Percentiles rank a stretch among this genome's conserved stretches.
Evolutionary conservation across 495 filamentous ascomycete genomes (phyloP).

Genomic region (Penicillium psychrofluorescens): DNA sequence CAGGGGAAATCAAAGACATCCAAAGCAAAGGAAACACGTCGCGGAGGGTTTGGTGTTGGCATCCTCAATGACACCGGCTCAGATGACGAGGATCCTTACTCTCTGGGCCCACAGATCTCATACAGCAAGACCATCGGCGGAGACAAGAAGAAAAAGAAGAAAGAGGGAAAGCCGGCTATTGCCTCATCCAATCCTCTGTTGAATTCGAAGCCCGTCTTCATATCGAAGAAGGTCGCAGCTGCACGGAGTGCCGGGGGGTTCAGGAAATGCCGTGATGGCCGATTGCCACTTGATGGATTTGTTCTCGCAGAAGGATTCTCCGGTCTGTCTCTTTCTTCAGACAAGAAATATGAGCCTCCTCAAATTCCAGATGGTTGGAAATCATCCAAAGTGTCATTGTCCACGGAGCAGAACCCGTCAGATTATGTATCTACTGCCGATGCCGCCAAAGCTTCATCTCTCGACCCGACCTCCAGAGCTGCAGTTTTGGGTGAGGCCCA

Average conservation of each 20-base stretch:
- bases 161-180: constrained; percentile 29
- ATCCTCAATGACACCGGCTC: constrained; percentile 91
- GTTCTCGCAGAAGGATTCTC: constrained; percentile 60
- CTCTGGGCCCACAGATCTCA: constrained; percentile 83
- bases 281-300: constrained; percentile 81
- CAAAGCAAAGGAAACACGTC: constrained; percentile 43
- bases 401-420: constrained; percentile 20
- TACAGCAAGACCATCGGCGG: constrained; percentile 80
- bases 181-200: constrained; percentile 56
- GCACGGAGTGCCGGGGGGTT: constrained; percentile 50
- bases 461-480: constrained; percentile 75
- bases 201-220: constrained; percentile 64
- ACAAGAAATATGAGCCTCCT: constrained; percentile 67
- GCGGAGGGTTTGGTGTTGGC: constrained; percentile 77
- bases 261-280: constrained; percentile 82
- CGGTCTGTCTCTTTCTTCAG: constrained; percentile 41
- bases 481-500: constrained; percentile 74
- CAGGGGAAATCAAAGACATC: constrained; percentile 24
- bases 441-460: constrained; percentile 63
- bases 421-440: constrained; percentile 64
- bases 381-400: constrained; percentile 48
- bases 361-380: constrained; percentile 71
- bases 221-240: constrained; percentile 63
- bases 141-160: constrained; percentile 77
- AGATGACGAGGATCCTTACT: constrained; percentile 96